Base-by-base conservation (phyloP, 805 yeast species). In the Lipomyces sp. region DNA sequence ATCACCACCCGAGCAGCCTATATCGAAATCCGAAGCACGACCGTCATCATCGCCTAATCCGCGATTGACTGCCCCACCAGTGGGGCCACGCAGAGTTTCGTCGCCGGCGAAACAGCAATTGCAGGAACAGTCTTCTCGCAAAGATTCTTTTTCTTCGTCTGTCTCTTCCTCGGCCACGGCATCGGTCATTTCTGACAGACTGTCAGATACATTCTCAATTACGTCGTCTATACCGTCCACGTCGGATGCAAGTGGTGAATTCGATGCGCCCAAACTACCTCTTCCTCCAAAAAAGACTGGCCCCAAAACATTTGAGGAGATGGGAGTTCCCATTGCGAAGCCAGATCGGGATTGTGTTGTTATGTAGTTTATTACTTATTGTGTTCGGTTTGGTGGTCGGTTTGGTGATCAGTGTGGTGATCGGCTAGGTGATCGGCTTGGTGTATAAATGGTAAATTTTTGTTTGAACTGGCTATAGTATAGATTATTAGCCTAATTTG, bases 221-320 rank as follows among this genome's bases (percentile, higher is more conserved):
- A 26, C 29, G 29, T 26, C 29, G 6, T 26, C 29, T 10, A 26
- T 26, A 26, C 10, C 29, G n/a, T n/a, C n/a, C n/a, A n/a, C n/a
- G n/a, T n/a, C n/a, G n/a, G n/a, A n/a, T n/a, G n/a, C n/a, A n/a
- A n/a, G n/a, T n/a, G 10, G 29, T 26, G 10, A 26, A 10, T 26
- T 26, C 29, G 29, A 7, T 26, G 10, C 29, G 29, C 29, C 29
- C 10, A 6, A 26, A 26, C 6, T 26, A 14, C 36, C 28, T 31
- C 45, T 33, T 29, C 36, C 13, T 11, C 24, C 28, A 6, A 29
- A n/a, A 26, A 19, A 44, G 37, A 34, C 32, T 31, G 4, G 59
- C 51, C 10, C 65, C 69, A n/a, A 44, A 51, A 66, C 69, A n/a
- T 66, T 66, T 54, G 68, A 66, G 21, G 70, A 64, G 43, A 66